A percentile compares a stretch with the other conserved stretches of the same genome.
Conservation (phyloP, 768 basidiomycete species). For the Kockovaella imperatae region DNA sequence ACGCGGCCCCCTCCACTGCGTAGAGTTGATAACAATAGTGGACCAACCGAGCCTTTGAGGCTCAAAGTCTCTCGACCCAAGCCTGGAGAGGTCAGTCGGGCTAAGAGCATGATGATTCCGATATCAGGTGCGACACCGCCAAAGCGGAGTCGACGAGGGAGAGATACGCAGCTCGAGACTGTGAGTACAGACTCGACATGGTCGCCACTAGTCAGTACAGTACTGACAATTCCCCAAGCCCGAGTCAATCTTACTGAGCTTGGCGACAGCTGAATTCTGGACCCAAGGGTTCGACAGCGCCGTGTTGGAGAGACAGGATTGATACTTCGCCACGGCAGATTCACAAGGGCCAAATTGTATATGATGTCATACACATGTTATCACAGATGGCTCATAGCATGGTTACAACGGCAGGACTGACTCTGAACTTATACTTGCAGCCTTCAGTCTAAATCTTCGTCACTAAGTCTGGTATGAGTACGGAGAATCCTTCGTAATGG, state of each 20-base stretch:
- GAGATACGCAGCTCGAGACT: constrained; percentile 17
- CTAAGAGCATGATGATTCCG: constrained; percentile 3
- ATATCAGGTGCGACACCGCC: not conserved
- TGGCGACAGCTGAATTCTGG: constrained; percentile 28
- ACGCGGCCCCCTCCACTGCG: too few species aligned
- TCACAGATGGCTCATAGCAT: too few species aligned
- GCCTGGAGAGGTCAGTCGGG: not conserved
- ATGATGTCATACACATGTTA: too few species aligned
- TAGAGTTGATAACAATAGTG: not conserved
- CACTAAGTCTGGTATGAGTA: too few species aligned
- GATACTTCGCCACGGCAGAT: too few species aligned
- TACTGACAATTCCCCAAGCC: constrained; percentile 9
- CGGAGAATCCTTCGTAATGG: too few species aligned
- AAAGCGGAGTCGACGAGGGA: constrained; percentile 2
- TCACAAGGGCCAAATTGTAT: too few species aligned
- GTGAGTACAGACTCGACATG: constrained; percentile 8
- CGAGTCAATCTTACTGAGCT: constrained; percentile 20
- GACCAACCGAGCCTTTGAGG: constrained; percentile 1
- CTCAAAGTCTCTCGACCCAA: not conserved
- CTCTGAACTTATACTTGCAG: too few species aligned
- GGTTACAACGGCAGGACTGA: too few species aligned
- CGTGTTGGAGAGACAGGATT: too few species aligned
- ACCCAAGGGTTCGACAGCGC: too few species aligned
- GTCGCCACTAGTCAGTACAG: not conserved
- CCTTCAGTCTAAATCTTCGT: too few species aligned